Percentiles rank a stretch among this genome's conserved stretches.
Evolutionary conservation across 1,139 yeast genomes (phyloP).

Genomic region (Debaryomyces singareniensis): DNA sequence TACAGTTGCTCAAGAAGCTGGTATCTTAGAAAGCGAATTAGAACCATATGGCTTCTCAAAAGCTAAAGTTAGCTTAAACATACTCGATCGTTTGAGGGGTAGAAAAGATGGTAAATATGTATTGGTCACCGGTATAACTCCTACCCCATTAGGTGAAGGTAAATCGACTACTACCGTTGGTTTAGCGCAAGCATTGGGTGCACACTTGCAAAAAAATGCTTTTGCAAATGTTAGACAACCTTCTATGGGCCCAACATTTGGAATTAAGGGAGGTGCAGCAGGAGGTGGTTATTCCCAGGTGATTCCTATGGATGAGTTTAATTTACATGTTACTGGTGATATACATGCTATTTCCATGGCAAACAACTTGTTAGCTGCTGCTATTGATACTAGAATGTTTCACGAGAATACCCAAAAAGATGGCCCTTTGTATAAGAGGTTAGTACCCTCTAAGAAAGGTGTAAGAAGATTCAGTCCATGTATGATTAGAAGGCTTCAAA

Average conservation of each 20-base stretch:
- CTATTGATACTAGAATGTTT: slow-evolving; percentile 96
- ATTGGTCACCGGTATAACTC: slow-evolving; percentile 95
- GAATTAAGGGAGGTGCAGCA: slow-evolving; percentile 99
- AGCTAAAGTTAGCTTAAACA: slow-evolving; percentile 78
- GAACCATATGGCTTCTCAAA: slow-evolving; percentile 91
- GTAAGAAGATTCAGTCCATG: slow-evolving; percentile 69
- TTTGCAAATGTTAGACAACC: slow-evolving; percentile 98
- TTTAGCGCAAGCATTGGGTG: slow-evolving; percentile 92
- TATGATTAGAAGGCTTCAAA: slow-evolving; percentile 71
- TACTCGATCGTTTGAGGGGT: slow-evolving; percentile 64
- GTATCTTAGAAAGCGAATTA: slow-evolving; percentile 73
- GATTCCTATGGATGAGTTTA: slow-evolving; percentile 98
- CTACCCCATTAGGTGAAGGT: slow-evolving; percentile 98
- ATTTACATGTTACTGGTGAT: slow-evolving; percentile 97
- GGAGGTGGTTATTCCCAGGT: slow-evolving; percentile 99
- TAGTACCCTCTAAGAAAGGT: slow-evolving; percentile 86
- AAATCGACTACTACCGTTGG: slow-evolving; percentile 97
- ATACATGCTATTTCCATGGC: slow-evolving; percentile 97
- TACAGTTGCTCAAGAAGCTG: slow-evolving; percentile 79
- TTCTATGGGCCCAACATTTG: slow-evolving; percentile 98
- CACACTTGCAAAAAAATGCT: slow-evolving; percentile 78
- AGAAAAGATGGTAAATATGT: slow-evolving; percentile 83
- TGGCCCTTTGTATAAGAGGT: slow-evolving; percentile 76
- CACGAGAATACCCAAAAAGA: slow-evolving; percentile 94
- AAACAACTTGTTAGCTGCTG: slow-evolving; percentile 92